Conservation (phyloP, 2,329 filamentous ascomycete species). For the Claviceps digitariae region DNA sequence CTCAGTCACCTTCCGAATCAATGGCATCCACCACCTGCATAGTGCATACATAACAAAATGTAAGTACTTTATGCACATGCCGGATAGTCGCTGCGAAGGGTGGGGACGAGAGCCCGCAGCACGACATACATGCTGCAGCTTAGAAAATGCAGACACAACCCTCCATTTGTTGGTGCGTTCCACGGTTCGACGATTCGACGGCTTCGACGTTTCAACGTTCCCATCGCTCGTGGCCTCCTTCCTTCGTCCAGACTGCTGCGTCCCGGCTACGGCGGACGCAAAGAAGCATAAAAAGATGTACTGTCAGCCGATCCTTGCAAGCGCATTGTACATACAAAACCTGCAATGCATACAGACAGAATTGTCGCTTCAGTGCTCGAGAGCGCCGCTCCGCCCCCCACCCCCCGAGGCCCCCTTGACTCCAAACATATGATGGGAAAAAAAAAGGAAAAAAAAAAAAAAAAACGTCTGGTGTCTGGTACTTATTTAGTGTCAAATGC, state of each 20-base stretch:
- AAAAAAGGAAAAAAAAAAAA: no score
- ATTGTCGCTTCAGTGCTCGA: neutral
- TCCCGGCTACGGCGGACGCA: neutral
- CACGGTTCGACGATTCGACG: neutral
- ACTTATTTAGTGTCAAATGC: neutral
- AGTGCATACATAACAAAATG: neutral
- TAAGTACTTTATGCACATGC: neutral
- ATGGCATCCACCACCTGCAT: neutral
- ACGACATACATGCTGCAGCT: neutral
- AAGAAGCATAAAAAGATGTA: neutral
- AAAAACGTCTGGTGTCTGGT: no score
- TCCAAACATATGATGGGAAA: no score
- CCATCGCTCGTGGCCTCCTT: neutral
- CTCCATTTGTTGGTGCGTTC: neutral
- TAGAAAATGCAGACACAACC: neutral
- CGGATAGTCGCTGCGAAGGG: neutral
- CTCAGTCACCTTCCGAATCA: neutral
- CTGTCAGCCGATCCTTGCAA: neutral
- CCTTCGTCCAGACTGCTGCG: neutral
- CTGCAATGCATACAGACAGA: neutral
- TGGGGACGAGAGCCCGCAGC: neutral
- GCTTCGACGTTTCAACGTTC: neutral
- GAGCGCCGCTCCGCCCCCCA: no score
- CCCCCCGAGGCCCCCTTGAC: no score
- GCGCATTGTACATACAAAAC: neutral